These are phyloP conservation scores for Aspergillus fumigatus DNA, from an alignment of 2,329 filamentous ascomycete genomes.

Conservation along the genomic window DNA sequence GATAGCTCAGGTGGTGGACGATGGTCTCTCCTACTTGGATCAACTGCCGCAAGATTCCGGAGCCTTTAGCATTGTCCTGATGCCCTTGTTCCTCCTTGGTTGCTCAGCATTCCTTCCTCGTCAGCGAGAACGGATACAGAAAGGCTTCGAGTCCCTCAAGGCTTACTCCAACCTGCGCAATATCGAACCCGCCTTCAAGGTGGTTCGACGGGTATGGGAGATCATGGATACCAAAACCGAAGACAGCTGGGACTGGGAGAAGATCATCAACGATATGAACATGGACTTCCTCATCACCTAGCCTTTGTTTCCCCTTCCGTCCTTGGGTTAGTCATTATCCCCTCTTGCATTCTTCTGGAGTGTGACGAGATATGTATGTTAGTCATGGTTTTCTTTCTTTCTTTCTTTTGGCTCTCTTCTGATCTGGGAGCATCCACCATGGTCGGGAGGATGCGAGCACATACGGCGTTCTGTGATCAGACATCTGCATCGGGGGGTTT, in stretches of 20 bases:
- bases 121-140: constrained; percentile 53
- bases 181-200: constrained; percentile 51
- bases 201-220: constrained; percentile 55
- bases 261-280: constrained; percentile 53
- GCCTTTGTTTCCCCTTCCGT: constrained; percentile 10
- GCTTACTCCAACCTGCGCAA: constrained; percentile 56
- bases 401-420: neutral
- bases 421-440: neutral
- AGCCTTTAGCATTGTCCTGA: constrained; percentile 56
- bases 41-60: constrained; percentile 51
- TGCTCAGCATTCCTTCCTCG: constrained; percentile 54
- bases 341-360: neutral
- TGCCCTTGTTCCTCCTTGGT: constrained; percentile 58
- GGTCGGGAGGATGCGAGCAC: neutral
- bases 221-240: constrained; percentile 55
- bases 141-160: constrained; percentile 52
- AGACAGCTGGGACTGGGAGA: constrained; percentile 62
- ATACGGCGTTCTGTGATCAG: neutral
- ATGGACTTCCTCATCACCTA: constrained; percentile 60
- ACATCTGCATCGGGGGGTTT: neutral
- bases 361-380: neutral
- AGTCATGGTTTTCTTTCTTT: neutral
- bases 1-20: constrained; percentile 54
- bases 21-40: constrained; percentile 54
- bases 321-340: constrained; percentile 1